Evolutionary conservation across 2,329 filamentous ascomycete genomes (phyloP).

Genomic region (Microcera coccophila): DNA sequence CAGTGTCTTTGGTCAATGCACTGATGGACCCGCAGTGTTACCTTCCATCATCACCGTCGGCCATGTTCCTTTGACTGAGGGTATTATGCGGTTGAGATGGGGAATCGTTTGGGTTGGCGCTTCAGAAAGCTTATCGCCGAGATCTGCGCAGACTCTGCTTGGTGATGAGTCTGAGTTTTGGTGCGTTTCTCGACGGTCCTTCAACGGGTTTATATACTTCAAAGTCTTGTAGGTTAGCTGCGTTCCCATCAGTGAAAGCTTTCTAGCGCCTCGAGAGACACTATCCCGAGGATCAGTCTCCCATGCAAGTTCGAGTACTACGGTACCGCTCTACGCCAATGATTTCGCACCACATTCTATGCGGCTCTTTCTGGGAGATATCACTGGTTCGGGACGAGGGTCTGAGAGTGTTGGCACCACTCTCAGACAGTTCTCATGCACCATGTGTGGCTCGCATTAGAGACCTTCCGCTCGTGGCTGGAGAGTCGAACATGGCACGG

Average conservation of each 20-base stretch:
- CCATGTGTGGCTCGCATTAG: slow-evolving; percentile 9
- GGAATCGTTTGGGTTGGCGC: too few relatives aligned
- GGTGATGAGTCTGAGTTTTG: too few relatives aligned
- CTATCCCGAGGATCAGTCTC: slow-evolving; percentile 6
- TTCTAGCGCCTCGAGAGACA: slow-evolving; percentile 7
- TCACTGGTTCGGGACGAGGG: slow-evolving; percentile 3
- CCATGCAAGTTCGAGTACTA: slow-evolving; percentile 15
- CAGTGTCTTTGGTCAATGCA: slow-evolving; percentile 2
- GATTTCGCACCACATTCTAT: slow-evolving; percentile 25
- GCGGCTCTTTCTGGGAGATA: slow-evolving; percentile 20
- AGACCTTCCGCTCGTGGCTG: slow-evolving; percentile 10
- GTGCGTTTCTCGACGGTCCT: slow-evolving; percentile 1
- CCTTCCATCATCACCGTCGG: slow-evolving; percentile 2
- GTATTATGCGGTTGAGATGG: too few relatives aligned
- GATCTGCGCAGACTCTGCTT: too few relatives aligned
- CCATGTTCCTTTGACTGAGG: too few relatives aligned
- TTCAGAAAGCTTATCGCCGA: too few relatives aligned
- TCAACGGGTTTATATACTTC: slow-evolving; percentile 8
- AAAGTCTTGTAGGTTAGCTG: not conserved
- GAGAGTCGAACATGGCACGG: slow-evolving; percentile 7
- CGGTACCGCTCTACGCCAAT: slow-evolving; percentile 23
- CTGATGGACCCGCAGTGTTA: not conserved
- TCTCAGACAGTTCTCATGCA: slow-evolving; percentile 8
- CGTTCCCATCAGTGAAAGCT: slow-evolving; percentile 2
- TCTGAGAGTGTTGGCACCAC: slow-evolving; percentile 15